These are phyloP conservation scores for Termitomyces titanicus DNA, from an alignment of 768 basidiomycete species.

Conservation along the genomic window DNA sequence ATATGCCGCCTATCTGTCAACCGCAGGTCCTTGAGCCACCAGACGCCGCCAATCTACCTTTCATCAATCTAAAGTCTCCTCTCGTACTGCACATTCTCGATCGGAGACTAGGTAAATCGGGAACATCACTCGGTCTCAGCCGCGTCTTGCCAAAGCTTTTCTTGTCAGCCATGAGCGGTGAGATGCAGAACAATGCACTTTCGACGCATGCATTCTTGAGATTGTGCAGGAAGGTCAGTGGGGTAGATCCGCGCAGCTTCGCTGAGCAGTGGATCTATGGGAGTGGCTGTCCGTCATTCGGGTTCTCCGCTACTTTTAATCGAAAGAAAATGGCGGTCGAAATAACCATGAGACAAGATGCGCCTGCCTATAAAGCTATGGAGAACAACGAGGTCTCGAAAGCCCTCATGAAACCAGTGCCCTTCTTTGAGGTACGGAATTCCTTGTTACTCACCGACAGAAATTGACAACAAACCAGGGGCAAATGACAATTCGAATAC, in stretches of 20 bases:
- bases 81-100: constrained; percentile 97
- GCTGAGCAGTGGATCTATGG: constrained; percentile 99
- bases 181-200: constrained; percentile 78
- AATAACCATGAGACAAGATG: constrained; percentile 88
- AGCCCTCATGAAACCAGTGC: constrained; percentile 73
- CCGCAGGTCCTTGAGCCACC: constrained; percentile 84
- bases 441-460: neutral
- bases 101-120: constrained; percentile 88
- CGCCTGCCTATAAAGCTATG: constrained; percentile 72
- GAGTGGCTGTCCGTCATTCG: constrained; percentile 91
- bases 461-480: constrained; percentile 46
- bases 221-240: constrained; percentile 90
- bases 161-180: constrained; percentile 89
- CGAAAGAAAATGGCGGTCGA: constrained; percentile 98
- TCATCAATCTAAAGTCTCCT: constrained; percentile 93
- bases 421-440: constrained; percentile 76
- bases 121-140: constrained; percentile 90
- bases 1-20: constrained; percentile 91
- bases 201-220: constrained; percentile 90
- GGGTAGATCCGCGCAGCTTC: constrained; percentile 85
- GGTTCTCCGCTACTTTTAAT: constrained; percentile 89
- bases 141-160: constrained; percentile 95
- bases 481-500: constrained; percentile 97
- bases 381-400: constrained; percentile 66
- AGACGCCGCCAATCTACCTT: constrained; percentile 72